Evolutionary conservation across 2,329 filamentous ascomycete species (phyloP), one percentile per base, ranked within the genome.

Genomic region (Zymoseptoria crescenta): DNA sequence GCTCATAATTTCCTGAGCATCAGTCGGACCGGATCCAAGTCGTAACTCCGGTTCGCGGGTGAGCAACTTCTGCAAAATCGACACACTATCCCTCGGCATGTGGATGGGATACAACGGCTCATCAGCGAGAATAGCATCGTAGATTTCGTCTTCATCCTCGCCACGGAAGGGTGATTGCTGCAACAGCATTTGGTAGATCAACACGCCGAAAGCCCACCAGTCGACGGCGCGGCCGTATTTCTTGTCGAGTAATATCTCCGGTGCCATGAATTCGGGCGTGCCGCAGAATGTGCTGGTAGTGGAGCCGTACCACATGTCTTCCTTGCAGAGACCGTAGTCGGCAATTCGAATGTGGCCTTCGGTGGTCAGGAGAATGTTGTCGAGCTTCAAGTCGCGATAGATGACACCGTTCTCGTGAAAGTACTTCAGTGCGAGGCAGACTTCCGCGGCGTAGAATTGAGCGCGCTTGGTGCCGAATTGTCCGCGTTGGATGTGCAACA

Each of bases 351-450:
- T 96, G 74, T 99, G 94, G 27, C 94, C 94, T 71, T 99, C 94
- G 52, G 96, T 81, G 1, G 91, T 95, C 70, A 99, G 80, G 52
- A 99, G 82, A 72, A 99, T 99, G 74, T 99, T 90, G 74, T 90
- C 87, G 60, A 89, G 80, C 74, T 90, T 90, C 74, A 90, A 74
- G 76, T 90, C 87, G 74, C 87, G 85, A 76, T 99, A 99, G 68
- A 99, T 96, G 71, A 99, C 94, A 57, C 94, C 94, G 73, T 99
- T 97, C 75, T 99, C 94, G 72, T 99, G 94, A 82, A 99, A 97
- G 75, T 99, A 99, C 75, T 99, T 99, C 69, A 99, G 80, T 16
- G 94, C 94, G 72, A 99, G 77, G 79, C 94, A 96, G 57, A 99
- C 95, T 74, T 99, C 94, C 10, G 93, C 91, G 53, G 94, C 95